Evolutionary conservation across 2,329 filamentous ascomycete species (phyloP).

Genomic region (Alternaria sp.): DNA sequence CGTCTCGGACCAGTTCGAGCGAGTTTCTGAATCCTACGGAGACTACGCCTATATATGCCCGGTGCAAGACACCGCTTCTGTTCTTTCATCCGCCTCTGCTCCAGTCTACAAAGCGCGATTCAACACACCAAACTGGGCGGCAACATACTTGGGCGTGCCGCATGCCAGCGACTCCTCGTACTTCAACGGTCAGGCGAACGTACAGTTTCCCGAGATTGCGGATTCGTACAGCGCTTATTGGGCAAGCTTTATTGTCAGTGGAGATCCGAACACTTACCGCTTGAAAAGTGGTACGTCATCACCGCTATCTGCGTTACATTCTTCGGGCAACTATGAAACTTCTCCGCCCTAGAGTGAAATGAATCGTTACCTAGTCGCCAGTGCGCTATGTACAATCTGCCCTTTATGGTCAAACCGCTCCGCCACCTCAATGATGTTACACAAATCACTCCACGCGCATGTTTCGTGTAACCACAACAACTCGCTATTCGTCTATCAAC

Average conservation of each 20-base stretch:
- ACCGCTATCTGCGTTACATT: background rate
- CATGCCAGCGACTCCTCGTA: slow-evolving; percentile 45
- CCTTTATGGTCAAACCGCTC: too few relatives aligned
- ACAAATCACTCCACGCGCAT: too few relatives aligned
- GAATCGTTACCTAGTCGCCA: background rate
- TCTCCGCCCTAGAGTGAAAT: background rate
- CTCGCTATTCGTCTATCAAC: too few relatives aligned
- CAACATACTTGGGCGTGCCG: slow-evolving; percentile 43
- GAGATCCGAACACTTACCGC: slow-evolving; percentile 45
- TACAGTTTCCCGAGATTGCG: slow-evolving; percentile 43
- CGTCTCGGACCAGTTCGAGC: slow-evolving; percentile 56
- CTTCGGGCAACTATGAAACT: background rate
- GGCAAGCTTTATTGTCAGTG: slow-evolving; percentile 49
- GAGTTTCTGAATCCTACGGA: slow-evolving; percentile 55
- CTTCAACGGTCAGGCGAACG: slow-evolving; percentile 41
- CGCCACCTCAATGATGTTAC: too few relatives aligned
- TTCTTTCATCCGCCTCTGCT: slow-evolving; percentile 31
- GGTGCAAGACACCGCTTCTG: slow-evolving; percentile 44
- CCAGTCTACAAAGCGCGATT: slow-evolving; percentile 50
- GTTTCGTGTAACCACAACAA: too few relatives aligned
- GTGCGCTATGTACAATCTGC: background rate
- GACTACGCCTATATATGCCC: slow-evolving; percentile 51
- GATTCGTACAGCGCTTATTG: slow-evolving; percentile 48
- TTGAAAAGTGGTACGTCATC: slow-evolving; percentile 1
- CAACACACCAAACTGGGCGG: slow-evolving; percentile 45